Base-by-base conservation (phyloP, 805 yeast species). In the Clavispora santaluciae region DNA sequence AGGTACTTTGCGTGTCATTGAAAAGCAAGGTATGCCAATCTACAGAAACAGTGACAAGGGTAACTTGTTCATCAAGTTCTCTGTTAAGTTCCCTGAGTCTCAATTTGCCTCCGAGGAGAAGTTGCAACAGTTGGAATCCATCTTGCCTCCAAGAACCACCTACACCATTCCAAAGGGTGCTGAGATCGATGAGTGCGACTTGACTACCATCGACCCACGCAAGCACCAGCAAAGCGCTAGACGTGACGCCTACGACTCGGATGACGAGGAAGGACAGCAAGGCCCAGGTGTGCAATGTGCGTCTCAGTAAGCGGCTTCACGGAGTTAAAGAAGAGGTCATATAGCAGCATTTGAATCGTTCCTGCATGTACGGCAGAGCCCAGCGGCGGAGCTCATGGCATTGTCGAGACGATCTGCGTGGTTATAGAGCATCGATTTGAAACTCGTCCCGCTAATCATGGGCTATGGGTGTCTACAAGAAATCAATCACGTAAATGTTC, bases 11-110 rank as follows among this genome's bases (percentile, higher is more conserved):
- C 90, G 88, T 69, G 88, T 88, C 41, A 70, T 93, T 49, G 88
- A 84, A 54, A 87, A 82, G 56, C 90, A 91, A 68, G 99, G 99
- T 81, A 93, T 93, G 99, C 99, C 99, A 52, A 72, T 91, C 51
- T 83, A 75, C 68, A 81, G 93, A 68, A 83, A 78, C 61, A 95
- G 95, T 63, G 87, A 89, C 49, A 74, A 64, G 57, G 99, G 99
- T 67, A 80, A 88, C 70, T 75, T 93, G 70, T 79, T 86, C 56
- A 70, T 93, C 54, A 83, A 86, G 61, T 93, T 93, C 69, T 81
- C 79, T 50, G 77, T 93, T 57, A 88, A 85, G 61, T 93, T 93
- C 87, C 99, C 99, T 50, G 60, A 62, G 39, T 66, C 73, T 40
- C 75, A 82, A 59, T 88, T 86, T 61, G 75, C 95, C 36, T 57